phyloP scores from a whole-genome alignment of 371 early-diverging fungal species.

The Actinomucor elegans region DNA sequence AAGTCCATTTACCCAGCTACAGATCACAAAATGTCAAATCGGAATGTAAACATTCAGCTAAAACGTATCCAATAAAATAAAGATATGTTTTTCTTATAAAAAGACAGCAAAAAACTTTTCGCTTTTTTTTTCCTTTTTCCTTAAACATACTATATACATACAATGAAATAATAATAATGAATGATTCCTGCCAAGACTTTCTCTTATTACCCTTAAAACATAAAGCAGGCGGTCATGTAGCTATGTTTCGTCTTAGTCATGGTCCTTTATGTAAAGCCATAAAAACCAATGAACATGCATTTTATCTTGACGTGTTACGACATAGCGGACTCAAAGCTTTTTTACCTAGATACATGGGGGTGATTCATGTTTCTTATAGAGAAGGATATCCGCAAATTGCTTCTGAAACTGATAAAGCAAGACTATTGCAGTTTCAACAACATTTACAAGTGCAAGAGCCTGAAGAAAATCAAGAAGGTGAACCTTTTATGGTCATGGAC shows the following conservation, averaged over 20 bases:
- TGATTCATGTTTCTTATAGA: conserved; percentile 20
- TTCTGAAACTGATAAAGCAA: conserved; percentile 68
- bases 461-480: conserved; percentile 34
- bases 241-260: conserved; percentile 26
- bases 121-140: too few species aligned
- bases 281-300: conserved; percentile 21
- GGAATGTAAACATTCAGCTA: too few species aligned
- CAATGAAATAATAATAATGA: too few species aligned
- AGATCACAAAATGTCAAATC: too few species aligned
- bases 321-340: conserved; percentile 14
- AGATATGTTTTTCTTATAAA: too few species aligned
- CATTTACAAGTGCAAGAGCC: not conserved
- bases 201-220: conserved; percentile 24
- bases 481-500: conserved; percentile 85
- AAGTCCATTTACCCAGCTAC: too few species aligned
- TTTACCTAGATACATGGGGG: conserved; percentile 26
- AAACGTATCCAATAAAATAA: too few species aligned
- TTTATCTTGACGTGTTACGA: conserved; percentile 18
- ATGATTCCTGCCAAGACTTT: too few species aligned
- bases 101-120: too few species aligned
- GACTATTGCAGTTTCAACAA: conserved; percentile 55
- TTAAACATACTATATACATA: too few species aligned
- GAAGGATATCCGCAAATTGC: conserved; percentile 56
- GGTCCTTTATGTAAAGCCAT: conserved; percentile 31
- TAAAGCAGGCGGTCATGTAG: conserved; percentile 33